Evolutionary conservation across 805 yeast species (phyloP).

Genomic region (Kodamaea kaohsiungensis): DNA sequence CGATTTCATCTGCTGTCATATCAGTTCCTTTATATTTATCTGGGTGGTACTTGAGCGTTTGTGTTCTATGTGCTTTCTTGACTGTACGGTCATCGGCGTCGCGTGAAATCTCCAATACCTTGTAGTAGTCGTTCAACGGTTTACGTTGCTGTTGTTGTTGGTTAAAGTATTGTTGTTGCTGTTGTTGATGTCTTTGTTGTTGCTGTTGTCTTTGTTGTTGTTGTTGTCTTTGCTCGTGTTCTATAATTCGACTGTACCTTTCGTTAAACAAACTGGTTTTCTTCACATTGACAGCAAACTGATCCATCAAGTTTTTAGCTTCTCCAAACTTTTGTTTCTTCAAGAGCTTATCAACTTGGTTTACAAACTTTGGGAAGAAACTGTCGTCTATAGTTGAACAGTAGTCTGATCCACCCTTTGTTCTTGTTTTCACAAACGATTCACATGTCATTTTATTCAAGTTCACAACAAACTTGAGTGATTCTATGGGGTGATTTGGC

Average conservation of each 20-base stretch:
- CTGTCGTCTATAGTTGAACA: slow-evolving; percentile 23
- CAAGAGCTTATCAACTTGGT: slow-evolving; percentile 38
- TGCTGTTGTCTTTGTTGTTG: slow-evolving; percentile 38
- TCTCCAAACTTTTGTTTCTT: slow-evolving; percentile 32
- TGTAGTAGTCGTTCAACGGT: slow-evolving; percentile 72
- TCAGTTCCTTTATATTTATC: slow-evolving; percentile 79
- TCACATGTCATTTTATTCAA: slow-evolving; percentile 44
- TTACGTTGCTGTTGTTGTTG: slow-evolving; percentile 37
- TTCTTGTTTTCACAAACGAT: slow-evolving; percentile 29
- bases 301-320: slow-evolving; percentile 40
- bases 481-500: slow-evolving; percentile 15
- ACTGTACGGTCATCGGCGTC: slow-evolving; percentile 73
- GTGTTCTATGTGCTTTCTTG: slow-evolving; percentile 76
- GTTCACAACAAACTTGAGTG: slow-evolving; percentile 25
- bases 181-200: slow-evolving; percentile 43
- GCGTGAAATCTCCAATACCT: slow-evolving; percentile 64
- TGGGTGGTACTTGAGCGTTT: slow-evolving; percentile 85
- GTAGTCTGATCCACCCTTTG: slow-evolving; percentile 23
- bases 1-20: slow-evolving; percentile 65
- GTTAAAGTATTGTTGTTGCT: slow-evolving; percentile 48
- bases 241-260: slow-evolving; percentile 34
- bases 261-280: slow-evolving; percentile 40
- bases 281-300: slow-evolving; percentile 35
- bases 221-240: slow-evolving; percentile 24
- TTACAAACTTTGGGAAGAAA: slow-evolving; percentile 42